Evolutionary conservation across 371 early-diverging fungal species (phyloP), one percentile per base, ranked within the genome.

Genomic region (Mucor indicus): DNA sequence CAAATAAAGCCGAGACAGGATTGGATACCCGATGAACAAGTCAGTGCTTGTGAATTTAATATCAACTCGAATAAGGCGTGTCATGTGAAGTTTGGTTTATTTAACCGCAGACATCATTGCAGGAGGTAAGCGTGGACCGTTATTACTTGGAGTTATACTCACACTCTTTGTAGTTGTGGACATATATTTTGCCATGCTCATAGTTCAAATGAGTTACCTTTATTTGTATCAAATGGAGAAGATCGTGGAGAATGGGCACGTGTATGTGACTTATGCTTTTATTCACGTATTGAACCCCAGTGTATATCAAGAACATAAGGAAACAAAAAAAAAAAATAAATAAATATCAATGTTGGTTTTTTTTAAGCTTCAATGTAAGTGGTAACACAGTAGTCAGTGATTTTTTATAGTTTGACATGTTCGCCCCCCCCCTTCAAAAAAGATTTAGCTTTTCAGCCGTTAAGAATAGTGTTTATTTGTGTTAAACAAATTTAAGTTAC

Each of bases 211-310:
- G 16, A 16, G 11, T 31, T 62, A 11, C 41, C 56, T 9, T 22
- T 62, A 16, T 57, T 51, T 43, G 23, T 38, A 16, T 33, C 40
- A 0, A 54, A 47, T 38, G 50, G 50, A 0, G 29, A 60, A 25
- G 54, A 59, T 16, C 19, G 41, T 44, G 62, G 53, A 23, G 57
- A 62, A 50, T 62, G 62, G 62, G 33, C 42, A 38, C 44, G 62
- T 17, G 62, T 62, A 15, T 62, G 62, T 30, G 62, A 62, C 46
- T 8, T 43, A 2, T 62, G 62, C 30, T 57, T 62, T 21, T 57
- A 51, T 46, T 24, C 37, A 24, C 48, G 52, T 21, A 46, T 62
- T 24, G 40, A 48, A 2, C 44, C 53, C 17, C 44, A 49, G 20
- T 41, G 38, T 4, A 21, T 56, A 36, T 12, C 57, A 20, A 32